Base-by-base conservation (phyloP, 768 basidiomycete species). In the Mycena indigotica region DNA sequence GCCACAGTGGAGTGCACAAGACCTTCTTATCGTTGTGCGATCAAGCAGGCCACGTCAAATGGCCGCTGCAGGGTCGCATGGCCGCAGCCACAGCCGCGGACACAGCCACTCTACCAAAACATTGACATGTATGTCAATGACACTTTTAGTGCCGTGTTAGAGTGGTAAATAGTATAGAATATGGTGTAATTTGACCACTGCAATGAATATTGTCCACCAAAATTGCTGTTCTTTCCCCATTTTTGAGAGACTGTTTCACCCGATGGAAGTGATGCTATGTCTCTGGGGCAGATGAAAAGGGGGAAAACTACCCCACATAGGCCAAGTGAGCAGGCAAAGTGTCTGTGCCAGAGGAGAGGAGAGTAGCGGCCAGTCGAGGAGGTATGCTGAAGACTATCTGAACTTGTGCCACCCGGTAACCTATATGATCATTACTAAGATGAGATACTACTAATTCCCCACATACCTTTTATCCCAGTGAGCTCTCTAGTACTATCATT, bases 221-320 rank as follows among this genome's bases (percentile, higher is more conserved):
- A 15, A 76, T 67, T 2, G 60, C 65, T 2, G 66, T 30, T 1
- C 50, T 29, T 10, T 55, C 23, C 10, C 63, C 64, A 52, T 61
- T 45, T 1, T 35, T 6, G 30, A 53, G 24, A 19, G 32, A 32
- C 5, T 53, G 59, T 8, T 25, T 50, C 3, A 68, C 49, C 41
- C 61, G 66, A 48, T 69, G 63, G 53, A 69, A 52, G 39, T 50
- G 49, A 38, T 67, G 63, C 25, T 66, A 17, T 15, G 49, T 40
- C 5, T 68, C 65, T 2, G 65, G 61, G 16, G 24, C 28, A 40
- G 39, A 17, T 19, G 53, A 26, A 48, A 69, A 67, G 4, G 60
- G 35, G 1, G 61, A 58, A 48, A 61, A 71, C 68, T 68, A 69
- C 52, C 69, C 64, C 5, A 71, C 60, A 52, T 70, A 71, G 4